Percentiles rank a stretch among this genome's conserved stretches.
These are phyloP conservation scores for Auriscalpium microsporum DNA, from an alignment of 768 basidiomycete genomes.

Conservation along the genomic window DNA sequence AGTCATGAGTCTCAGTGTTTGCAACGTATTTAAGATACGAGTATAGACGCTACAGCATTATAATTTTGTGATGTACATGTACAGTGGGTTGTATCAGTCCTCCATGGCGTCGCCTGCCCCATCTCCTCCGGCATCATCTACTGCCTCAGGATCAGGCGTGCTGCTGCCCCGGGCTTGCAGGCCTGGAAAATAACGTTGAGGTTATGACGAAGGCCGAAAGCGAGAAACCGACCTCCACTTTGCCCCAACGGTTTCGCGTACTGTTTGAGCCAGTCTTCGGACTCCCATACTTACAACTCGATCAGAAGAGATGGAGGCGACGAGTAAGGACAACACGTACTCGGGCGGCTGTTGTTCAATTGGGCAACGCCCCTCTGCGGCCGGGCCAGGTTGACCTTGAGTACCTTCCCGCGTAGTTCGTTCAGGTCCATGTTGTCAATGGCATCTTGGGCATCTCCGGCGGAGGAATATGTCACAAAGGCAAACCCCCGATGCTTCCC, in stretches of 20 bases:
- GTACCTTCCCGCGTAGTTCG: conserved; percentile 66
- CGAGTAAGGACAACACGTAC: conserved; percentile 33
- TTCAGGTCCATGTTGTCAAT: conserved; percentile 99
- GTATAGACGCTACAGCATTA: not conserved
- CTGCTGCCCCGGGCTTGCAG: conserved; percentile 38
- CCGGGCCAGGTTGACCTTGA: conserved; percentile 80
- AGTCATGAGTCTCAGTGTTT: conserved; percentile 14
- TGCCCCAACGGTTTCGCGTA: conserved; percentile 71
- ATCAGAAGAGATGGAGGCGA: not conserved
- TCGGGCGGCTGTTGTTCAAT: conserved; percentile 59
- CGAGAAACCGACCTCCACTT: conserved; percentile 51
- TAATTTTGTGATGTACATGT: not conserved
- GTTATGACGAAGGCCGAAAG: not conserved
- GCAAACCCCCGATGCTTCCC: conserved; percentile 89
- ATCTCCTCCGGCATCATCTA: conserved; percentile 21
- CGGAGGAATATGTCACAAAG: conserved; percentile 77
- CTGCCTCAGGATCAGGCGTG: conserved; percentile 13
- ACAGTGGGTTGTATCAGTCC: conserved; percentile 32
- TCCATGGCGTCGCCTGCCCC: conserved; percentile 45
- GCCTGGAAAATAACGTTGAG: conserved; percentile 16
- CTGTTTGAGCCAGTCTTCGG: conserved; percentile 86
- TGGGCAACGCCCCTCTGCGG: conserved; percentile 68
- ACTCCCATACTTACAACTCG: conserved; percentile 76
- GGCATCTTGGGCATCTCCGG: conserved; percentile 87
- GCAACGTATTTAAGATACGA: not conserved